These are phyloP conservation scores for Epichloe sp. DNA, from an alignment of 2,329 filamentous ascomycete genomes.

Conservation along the genomic window DNA sequence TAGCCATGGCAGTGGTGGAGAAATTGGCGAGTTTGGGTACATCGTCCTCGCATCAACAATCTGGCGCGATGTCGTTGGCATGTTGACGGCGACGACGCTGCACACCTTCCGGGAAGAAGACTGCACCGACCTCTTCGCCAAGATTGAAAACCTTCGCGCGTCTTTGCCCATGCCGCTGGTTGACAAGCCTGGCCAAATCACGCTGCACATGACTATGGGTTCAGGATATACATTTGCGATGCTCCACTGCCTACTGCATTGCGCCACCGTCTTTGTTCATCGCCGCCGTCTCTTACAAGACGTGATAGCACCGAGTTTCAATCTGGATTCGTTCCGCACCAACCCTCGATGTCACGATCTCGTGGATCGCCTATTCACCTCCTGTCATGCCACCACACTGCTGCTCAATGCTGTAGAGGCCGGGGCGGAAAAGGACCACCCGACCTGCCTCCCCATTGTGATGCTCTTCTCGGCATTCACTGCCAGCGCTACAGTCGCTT, in stretches of 20 bases:
- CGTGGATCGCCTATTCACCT: constrained; percentile 43
- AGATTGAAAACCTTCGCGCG: constrained; percentile 41
- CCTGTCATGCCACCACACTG: constrained; percentile 45
- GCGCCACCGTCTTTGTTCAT: constrained; percentile 47
- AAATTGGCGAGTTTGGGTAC: constrained; percentile 48
- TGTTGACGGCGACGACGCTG: constrained; percentile 41
- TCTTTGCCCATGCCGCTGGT: constrained; percentile 45
- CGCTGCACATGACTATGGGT: constrained; percentile 50
- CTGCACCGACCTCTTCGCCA: constrained; percentile 35
- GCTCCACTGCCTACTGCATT: constrained; percentile 48
- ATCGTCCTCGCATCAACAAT: constrained; percentile 47
- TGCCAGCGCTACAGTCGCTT: constrained; percentile 46
- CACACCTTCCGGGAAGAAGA: constrained; percentile 40
- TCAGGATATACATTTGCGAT: constrained; percentile 50
- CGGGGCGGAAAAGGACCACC: constrained; percentile 42
- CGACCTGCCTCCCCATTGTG: constrained; percentile 49
- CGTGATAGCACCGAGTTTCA: constrained; percentile 39
- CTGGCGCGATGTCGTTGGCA: constrained; percentile 48
- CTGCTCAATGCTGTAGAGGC: constrained; percentile 42
- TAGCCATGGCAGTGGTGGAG: constrained; percentile 27
- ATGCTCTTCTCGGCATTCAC: constrained; percentile 52
- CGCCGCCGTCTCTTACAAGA: constrained; percentile 45
- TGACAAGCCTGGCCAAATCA: constrained; percentile 48
- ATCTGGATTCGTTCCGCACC: constrained; percentile 39
- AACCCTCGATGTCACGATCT: constrained; percentile 37